phyloP scores from a whole-genome alignment of 768 basidiomycete species.

The Pisolithus microcarpus region DNA sequence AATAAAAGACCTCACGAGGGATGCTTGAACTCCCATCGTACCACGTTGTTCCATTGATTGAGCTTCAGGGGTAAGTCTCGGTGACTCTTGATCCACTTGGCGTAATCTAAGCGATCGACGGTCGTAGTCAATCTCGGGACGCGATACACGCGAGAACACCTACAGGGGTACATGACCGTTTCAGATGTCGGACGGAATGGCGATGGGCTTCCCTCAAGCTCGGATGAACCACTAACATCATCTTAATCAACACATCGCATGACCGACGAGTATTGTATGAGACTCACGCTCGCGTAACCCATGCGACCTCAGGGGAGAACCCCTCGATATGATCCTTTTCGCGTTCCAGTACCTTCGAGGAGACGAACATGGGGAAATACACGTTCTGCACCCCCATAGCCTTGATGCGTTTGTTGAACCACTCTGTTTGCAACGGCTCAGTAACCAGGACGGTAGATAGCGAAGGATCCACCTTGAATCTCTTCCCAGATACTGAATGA shows the following conservation, averaged over 20 bases:
- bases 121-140: not conserved
- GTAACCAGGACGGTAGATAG: not conserved
- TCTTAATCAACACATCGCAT: not conserved
- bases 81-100: slow-evolving; percentile 97
- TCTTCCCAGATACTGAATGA: slow-evolving; percentile 96
- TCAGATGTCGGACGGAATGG: slow-evolving; percentile 97
- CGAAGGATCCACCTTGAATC: slow-evolving; percentile 65
- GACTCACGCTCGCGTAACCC: slow-evolving; percentile 93
- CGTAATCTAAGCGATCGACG: slow-evolving; percentile 58
- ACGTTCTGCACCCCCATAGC: slow-evolving; percentile 93
- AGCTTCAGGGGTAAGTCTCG: slow-evolving; percentile 95
- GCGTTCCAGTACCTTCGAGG: slow-evolving; percentile 82
- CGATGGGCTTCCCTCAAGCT: slow-evolving; percentile 95
- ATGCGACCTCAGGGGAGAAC: slow-evolving; percentile 99
- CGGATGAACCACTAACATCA: slow-evolving; percentile 68
- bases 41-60: slow-evolving; percentile 99
- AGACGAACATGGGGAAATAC: slow-evolving; percentile 99
- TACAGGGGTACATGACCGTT: slow-evolving; percentile 99
- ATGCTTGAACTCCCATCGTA: slow-evolving; percentile 99
- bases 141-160: slow-evolving; percentile 20
- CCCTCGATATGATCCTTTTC: slow-evolving; percentile 99
- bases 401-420: slow-evolving; percentile 92
- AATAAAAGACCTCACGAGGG: slow-evolving; percentile 57
- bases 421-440: slow-evolving; percentile 43
- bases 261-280: not conserved